A percentile compares a stretch with the other conserved stretches of the same genome.
phyloP scores from a whole-genome alignment of 2,329 filamentous ascomycete species.

The Pseudocercospora fuligena region DNA sequence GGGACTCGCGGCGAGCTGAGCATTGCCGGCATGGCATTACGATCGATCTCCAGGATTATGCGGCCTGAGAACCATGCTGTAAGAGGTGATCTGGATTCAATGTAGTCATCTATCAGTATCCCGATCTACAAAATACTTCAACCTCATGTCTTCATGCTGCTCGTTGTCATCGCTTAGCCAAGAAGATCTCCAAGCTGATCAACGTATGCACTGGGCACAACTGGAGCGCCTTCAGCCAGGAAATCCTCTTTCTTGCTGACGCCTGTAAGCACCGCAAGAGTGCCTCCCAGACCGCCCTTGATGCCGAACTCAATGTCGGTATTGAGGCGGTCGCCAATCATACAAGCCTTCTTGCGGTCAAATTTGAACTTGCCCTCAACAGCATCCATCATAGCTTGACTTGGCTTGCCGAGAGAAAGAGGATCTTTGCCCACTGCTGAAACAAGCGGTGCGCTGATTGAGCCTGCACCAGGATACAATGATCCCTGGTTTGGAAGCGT shows the following conservation, averaged over 20 bases:
- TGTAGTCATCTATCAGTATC: neutral
- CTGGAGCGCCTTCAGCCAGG: constrained; percentile 68
- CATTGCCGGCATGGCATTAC: neutral
- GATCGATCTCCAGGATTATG: neutral
- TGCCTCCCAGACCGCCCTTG: constrained; percentile 87
- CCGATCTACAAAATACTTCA: neutral
- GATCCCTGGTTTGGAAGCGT: constrained; percentile 81
- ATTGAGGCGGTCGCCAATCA: constrained; percentile 92
- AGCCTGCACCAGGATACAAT: constrained; percentile 90
- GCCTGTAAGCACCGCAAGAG: constrained; percentile 86
- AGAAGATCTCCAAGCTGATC: constrained; percentile 80
- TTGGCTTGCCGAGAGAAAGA: constrained; percentile 86
- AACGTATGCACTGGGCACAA: constrained; percentile 81
- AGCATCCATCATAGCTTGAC: constrained; percentile 99
- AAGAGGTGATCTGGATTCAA: neutral
- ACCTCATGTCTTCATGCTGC: neutral
- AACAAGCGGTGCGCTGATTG: constrained; percentile 75
- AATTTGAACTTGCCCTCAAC: constrained; percentile 95
- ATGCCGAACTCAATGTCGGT: constrained; percentile 97
- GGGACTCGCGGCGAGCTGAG: neutral
- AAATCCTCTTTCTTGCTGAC: constrained; percentile 86
- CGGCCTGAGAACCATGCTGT: neutral
- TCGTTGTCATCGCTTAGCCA: constrained; percentile 25
- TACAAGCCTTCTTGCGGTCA: constrained; percentile 82
- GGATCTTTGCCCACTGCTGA: constrained; percentile 69